Evolutionary conservation across 2,329 filamentous ascomycete species (phyloP), one percentile per base, ranked within the genome.

Genomic region (Ophiostoma sp.): DNA sequence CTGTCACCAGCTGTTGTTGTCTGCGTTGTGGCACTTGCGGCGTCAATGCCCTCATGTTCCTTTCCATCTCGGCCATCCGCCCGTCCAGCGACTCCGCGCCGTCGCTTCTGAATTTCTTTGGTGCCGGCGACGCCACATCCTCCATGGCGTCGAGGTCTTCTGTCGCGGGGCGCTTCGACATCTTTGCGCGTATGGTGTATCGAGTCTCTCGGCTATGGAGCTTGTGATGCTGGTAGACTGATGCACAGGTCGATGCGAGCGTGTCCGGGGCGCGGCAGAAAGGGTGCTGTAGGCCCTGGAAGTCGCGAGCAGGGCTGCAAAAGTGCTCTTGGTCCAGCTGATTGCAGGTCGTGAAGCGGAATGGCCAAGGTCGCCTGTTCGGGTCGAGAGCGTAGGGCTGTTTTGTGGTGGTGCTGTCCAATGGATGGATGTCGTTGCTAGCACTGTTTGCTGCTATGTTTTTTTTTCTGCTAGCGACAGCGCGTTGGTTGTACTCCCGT

Each of bases 111-210:
- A 74, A 75, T 71, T 76, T 83, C 76, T 88, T 89, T 36, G 84
- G 84, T 44, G 82, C 83, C 3, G 86, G 86, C 44, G 86, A 87
- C 65, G 80, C 83, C 68, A 83, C 76, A 68, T 80, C 84, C 49
- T 78, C 77, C 62, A 85, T 76, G 70, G 87, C 84, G 49, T 87
- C 86, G 52, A 89, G 80, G 58, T 85, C 80, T 76, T 88, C 85
- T 42, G 83, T 82, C 68, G 86, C 87, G 69, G 83, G 82, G 70
- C 87, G 83, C 78, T 89, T 88, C 47, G 71, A 65, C 72, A 73
- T 73, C 27, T 27, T 27, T 12, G 14, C 45, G 67, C 36, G 38
- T 40, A 16, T n/a, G 38, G 60, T 18, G 3, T 40, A 14, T 64
- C 36, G 9, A 64, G 40, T 64, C 5, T n/a, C 2, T 64, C 12